A percentile compares a stretch with the other conserved stretches of the same genome.
These are phyloP conservation scores for Mallotus nudiflorus DNA, from an alignment of 345 rosid species.

Conservation along the genomic window DNA sequence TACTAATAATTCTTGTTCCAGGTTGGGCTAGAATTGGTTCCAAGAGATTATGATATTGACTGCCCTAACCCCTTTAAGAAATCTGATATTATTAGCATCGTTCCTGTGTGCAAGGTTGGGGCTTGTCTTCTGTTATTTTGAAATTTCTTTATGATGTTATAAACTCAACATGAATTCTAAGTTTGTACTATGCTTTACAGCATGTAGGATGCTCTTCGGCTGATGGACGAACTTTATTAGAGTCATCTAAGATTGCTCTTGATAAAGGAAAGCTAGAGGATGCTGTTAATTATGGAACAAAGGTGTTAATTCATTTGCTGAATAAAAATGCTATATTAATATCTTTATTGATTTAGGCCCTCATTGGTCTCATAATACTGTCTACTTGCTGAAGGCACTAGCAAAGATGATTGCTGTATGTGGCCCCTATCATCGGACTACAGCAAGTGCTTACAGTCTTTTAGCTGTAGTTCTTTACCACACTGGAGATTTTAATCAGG, in stretches of 20 bases:
- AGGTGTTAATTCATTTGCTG: conserved; percentile 45
- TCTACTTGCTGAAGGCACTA: conserved; percentile 57
- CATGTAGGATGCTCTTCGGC: conserved; percentile 80
- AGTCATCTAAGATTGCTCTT: conserved; percentile 87
- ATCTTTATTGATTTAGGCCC: conserved; percentile 1
- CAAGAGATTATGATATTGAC: conserved; percentile 90
- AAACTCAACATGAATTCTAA: neutral
- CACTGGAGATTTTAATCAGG: conserved; percentile 91
- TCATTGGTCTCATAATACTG: conserved; percentile 19
- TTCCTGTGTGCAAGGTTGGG: conserved; percentile 87
- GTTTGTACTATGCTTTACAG: conserved; percentile 39
- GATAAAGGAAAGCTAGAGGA: conserved; percentile 91
- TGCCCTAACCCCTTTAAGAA: conserved; percentile 72
- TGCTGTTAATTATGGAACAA: conserved; percentile 74
- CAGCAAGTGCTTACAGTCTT: conserved; percentile 95
- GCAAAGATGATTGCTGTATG: conserved; percentile 85
- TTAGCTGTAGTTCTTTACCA: conserved; percentile 92
- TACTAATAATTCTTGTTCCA: conserved; percentile 25
- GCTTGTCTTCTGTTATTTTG: conserved; percentile 12
- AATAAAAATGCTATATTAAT: neutral
- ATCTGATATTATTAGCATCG: conserved; percentile 78
- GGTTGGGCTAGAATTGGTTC: conserved; percentile 95
- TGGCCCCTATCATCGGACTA: conserved; percentile 81
- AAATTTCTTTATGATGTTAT: neutral
- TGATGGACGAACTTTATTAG: conserved; percentile 77